Percentiles rank a stretch among this genome's conserved stretches.
These are phyloP conservation scores for Syzygium syzygioides DNA, from an alignment of 441 rosid species.

Conservation along the genomic window DNA sequence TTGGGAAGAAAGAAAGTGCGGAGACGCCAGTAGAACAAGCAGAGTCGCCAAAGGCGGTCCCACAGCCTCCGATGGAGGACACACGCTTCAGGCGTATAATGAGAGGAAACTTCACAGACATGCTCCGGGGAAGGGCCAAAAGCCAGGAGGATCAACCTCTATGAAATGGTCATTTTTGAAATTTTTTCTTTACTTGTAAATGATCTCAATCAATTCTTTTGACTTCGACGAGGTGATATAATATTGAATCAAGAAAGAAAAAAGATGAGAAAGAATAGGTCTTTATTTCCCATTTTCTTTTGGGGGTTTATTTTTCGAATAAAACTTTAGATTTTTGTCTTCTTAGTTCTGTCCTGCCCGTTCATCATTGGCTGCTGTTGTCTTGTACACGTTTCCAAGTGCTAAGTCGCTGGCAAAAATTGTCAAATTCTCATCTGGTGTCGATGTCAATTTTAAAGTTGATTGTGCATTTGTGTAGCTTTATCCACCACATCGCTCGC, in stretches of 20 bases:
- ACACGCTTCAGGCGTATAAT: slow-evolving; percentile 90
- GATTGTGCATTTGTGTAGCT: not conserved
- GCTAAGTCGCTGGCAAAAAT: not conserved
- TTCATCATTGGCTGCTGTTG: not conserved
- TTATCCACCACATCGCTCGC: not conserved
- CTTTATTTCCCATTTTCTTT: not conserved
- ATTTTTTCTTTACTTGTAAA: not conserved
- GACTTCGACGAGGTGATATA: not conserved
- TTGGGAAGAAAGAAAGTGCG: slow-evolving; percentile 70
- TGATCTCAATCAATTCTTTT: slow-evolving; percentile 3
- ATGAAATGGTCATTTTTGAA: slow-evolving; percentile 6
- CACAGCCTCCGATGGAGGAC: slow-evolving; percentile 53
- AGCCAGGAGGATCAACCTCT: slow-evolving; percentile 45
- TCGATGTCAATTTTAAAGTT: not conserved
- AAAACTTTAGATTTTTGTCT: not conserved
- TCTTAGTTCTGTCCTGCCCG: not conserved
- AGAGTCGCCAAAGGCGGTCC: slow-evolving; percentile 39
- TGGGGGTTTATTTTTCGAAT: not conserved
- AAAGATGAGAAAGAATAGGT: not conserved
- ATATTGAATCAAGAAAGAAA: not conserved
- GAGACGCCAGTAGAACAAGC: slow-evolving; percentile 39
- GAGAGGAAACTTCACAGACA: slow-evolving; percentile 85
- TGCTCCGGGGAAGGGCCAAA: slow-evolving; percentile 72
- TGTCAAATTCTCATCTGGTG: not conserved
- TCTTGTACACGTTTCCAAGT: not conserved